phyloP scores from a whole-genome alignment of 2,329 filamentous ascomycete species.

The Cryphonectria naterciae region DNA sequence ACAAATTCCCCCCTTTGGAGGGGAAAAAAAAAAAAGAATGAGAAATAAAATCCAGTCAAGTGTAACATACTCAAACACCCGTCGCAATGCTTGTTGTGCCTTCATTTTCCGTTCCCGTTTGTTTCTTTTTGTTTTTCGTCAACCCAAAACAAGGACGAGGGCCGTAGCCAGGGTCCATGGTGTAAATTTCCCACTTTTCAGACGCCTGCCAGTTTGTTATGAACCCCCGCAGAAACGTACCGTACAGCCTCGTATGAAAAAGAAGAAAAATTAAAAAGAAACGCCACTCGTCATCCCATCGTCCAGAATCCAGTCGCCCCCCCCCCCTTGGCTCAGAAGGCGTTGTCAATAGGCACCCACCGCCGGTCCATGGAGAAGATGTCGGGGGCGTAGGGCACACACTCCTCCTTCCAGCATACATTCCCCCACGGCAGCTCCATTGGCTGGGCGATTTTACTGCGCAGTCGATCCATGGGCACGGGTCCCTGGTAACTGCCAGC shows the following conservation, averaged over 20 bases:
- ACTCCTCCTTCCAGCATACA: constrained; percentile 55
- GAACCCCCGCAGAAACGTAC: not conserved
- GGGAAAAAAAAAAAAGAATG: too few species aligned
- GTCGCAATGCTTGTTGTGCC: constrained; percentile 30
- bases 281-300: constrained; percentile 2
- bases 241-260: constrained; percentile 13
- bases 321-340: constrained; percentile 2
- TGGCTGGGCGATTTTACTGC: constrained; percentile 42
- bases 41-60: constrained; percentile 12
- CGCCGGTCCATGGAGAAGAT: constrained; percentile 48
- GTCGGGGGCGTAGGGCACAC: constrained; percentile 43
- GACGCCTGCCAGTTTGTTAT: constrained; percentile 17
- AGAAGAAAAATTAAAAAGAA: constrained; percentile 6
- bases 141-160: constrained; percentile 24
- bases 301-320: not conserved
- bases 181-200: constrained; percentile 19
- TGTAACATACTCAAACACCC: constrained; percentile 30
- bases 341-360: constrained; percentile 45
- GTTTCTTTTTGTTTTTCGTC: constrained; percentile 13
- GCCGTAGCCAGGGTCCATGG: constrained; percentile 17
- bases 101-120: constrained; percentile 21
- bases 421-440: constrained; percentile 50
- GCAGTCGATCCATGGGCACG: constrained; percentile 36
- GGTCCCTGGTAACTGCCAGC: constrained; percentile 15
- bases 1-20: not conserved